Evolutionary conservation across 139 green algal genomes (phyloP), one percentile per base, ranked within the genome.

Genomic region (Monoraphidium neglectum): DNA sequence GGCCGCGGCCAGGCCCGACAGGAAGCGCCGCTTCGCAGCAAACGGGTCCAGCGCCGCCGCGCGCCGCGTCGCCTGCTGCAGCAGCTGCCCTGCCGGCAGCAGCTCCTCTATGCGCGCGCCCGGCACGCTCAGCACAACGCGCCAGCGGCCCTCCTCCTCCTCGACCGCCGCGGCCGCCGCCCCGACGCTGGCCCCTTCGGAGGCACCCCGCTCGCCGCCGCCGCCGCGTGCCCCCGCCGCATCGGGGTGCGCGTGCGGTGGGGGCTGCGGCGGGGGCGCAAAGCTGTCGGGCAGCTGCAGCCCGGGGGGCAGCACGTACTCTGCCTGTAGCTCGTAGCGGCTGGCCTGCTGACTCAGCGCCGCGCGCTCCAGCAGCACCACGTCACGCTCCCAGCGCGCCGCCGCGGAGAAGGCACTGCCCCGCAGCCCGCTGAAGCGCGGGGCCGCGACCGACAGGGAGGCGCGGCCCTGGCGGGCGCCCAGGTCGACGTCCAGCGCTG

Each of bases 51-150:
- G 51, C 0, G 82, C 43, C 43, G 43, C 78, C 0, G 83, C 76
- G 8, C 79, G 62, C 47, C 47, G 61, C 21, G 71, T 74, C 1
- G 81, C 81, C 21, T 72, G 77, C 51, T 82, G 77, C 76, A 97
- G 79, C 76, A 98, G 82, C 47, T 93, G 91, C 16, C 87, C 90
- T 8, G 87, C 93, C 13, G 94, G 94, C 36, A 97, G 80, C 66
- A 98, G 89, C 74, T 98, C 94, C 74, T 96, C 87, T 36, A 98
- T 77, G 60, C 94, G 82, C 30, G 94, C 94, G 1, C 21, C n/a
- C 15, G 92, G 92, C 15, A 97, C 91, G 36, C 67, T 80, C 23
- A 95, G 83, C 73, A 84, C 64, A 36, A 88, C 33, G 28, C 77
- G 77, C 78, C 78, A 87, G 40, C 81, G 82, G n/a, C 81, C 77